Base-by-base conservation (phyloP, 2,329 filamentous ascomycete genomes). In the Penicillium vulpinum region DNA sequence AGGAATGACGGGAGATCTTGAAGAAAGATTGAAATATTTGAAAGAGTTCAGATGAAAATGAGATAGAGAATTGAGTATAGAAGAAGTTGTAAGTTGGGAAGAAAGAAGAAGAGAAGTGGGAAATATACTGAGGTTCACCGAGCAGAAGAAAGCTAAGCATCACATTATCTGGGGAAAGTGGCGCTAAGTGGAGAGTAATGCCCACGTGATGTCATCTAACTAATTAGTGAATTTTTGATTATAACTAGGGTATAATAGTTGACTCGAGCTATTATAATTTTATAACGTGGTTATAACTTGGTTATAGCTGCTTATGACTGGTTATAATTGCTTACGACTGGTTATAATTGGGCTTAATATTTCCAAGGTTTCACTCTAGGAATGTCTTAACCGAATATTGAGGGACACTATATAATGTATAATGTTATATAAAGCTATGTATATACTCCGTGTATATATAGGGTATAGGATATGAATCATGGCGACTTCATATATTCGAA, bases 131-230 rank as follows among this genome's bases (percentile, higher is more conserved):
- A 51, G 35, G 49, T 31, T 43, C 52, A 35, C 43, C 43, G 51
- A 22, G 44, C 39, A 55, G 45, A 44, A 36, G 45, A 51, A 28
- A 49, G 50, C 51, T 59, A 61, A 58, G 54, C 59, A 46, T 63
- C 46, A 4, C 55, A 60, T 56, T 55, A 49, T 64, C 62, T 52
- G 62, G 62, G 62, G 62, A 63, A 64, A 56, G 58, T 54, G 47
- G 49, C 48, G 49, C 31, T 49, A 57, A 49, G 56, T 53, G 54
- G 26, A 46, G 48, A 55, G 46, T 61, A 56, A 51, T 3, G 15
- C 16, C 31, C 31, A 35, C 31, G 31, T 64, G 62, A 64, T 62
- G 60, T 54, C 43, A 28, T 28, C 7, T 28, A n/a, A n/a, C n/a
- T n/a, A n/a, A n/a, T n/a, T n/a, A n/a, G n/a, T 28, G 26, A 9